Conservation (phyloP, 1,139 yeast species). For the Magnusiomyces magnusii region DNA sequence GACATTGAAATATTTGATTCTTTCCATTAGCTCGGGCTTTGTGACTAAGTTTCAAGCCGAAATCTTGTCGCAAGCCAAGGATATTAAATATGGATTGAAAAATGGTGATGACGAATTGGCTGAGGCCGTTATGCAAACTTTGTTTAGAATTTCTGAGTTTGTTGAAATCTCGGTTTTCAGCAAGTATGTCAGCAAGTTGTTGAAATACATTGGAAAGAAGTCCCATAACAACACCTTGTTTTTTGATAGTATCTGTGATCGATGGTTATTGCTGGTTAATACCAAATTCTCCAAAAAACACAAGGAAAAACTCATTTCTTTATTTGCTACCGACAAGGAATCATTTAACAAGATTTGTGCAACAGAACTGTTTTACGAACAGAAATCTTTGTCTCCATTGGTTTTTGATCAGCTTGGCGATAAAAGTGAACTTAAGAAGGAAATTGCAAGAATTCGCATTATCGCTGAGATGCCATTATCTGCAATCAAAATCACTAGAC, state of each 20-base stretch:
- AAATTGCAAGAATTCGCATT: conserved; percentile 10
- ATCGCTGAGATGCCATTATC: conserved; percentile 14
- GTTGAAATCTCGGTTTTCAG: conserved; percentile 18
- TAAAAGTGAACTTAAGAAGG: conserved; percentile 1
- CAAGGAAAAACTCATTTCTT: conserved; percentile 14
- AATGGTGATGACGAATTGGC: conserved; percentile 10
- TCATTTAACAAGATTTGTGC: conserved; percentile 17
- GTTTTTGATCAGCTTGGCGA: conserved; percentile 4
- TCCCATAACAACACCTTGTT: conserved; percentile 12
- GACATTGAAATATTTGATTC: conserved; percentile 17
- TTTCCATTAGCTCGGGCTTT: conserved; percentile 16
- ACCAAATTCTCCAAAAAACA: conserved; percentile 17
- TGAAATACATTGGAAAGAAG: conserved; percentile 17
- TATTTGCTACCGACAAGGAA: conserved; percentile 17
- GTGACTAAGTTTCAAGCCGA: conserved; percentile 10
- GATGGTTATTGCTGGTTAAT: conserved; percentile 26
- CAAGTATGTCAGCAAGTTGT: conserved; percentile 16
- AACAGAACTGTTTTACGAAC: conserved; percentile 23
- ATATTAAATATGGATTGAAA: conserved; percentile 12
- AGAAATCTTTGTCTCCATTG: conserved; percentile 16
- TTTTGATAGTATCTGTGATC: conserved; percentile 18
- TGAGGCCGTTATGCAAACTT: conserved; percentile 17
- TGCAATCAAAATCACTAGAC: conserved; percentile 11
- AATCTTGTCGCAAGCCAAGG: conserved; percentile 15
- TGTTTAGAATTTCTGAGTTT: conserved; percentile 23